phyloP scores from a whole-genome alignment of 768 basidiomycete species.

The Termitomyces sp. region DNA sequence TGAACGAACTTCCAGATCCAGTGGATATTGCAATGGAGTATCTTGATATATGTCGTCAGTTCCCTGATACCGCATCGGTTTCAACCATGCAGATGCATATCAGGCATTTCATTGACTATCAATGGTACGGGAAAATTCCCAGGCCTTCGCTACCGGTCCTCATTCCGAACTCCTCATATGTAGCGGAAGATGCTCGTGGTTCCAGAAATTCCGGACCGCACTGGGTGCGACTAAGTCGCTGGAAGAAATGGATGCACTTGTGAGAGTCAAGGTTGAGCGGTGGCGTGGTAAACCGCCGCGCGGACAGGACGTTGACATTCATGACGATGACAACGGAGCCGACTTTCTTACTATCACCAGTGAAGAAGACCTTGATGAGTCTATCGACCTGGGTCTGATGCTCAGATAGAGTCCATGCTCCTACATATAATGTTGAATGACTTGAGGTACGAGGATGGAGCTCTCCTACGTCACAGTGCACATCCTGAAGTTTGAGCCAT shows the following conservation, averaged over 20 bases:
- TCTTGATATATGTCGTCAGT: slow-evolving; percentile 49
- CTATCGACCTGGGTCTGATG: slow-evolving; percentile 7
- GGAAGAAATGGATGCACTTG: slow-evolving; percentile 40
- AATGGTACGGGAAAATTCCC: slow-evolving; percentile 42
- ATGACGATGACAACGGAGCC: slow-evolving; percentile 11
- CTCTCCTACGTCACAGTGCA: neutral
- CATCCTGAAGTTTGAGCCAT: neutral
- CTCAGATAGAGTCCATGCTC: neutral
- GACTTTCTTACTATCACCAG: slow-evolving; percentile 6
- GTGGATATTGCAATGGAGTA: slow-evolving; percentile 66
- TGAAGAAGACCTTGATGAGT: slow-evolving; percentile 2
- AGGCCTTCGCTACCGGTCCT: slow-evolving; percentile 4
- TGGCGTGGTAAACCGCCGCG: slow-evolving; percentile 40
- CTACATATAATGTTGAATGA: neutral
- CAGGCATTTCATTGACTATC: slow-evolving; percentile 60
- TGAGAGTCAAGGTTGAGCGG: slow-evolving; percentile 36
- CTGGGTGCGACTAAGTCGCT: slow-evolving; percentile 34
- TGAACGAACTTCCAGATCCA: slow-evolving; percentile 50
- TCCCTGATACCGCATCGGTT: slow-evolving; percentile 44
- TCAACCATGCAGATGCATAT: slow-evolving; percentile 56
- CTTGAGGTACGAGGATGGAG: neutral
- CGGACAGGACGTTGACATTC: slow-evolving; percentile 14
- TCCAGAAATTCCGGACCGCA: slow-evolving; percentile 44
- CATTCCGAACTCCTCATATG: slow-evolving; percentile 5
- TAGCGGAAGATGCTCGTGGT: slow-evolving; percentile 51